Evolutionary conservation across 2,329 filamentous ascomycete species (phyloP).

Genomic region (Fusarium oligoseptatum): DNA sequence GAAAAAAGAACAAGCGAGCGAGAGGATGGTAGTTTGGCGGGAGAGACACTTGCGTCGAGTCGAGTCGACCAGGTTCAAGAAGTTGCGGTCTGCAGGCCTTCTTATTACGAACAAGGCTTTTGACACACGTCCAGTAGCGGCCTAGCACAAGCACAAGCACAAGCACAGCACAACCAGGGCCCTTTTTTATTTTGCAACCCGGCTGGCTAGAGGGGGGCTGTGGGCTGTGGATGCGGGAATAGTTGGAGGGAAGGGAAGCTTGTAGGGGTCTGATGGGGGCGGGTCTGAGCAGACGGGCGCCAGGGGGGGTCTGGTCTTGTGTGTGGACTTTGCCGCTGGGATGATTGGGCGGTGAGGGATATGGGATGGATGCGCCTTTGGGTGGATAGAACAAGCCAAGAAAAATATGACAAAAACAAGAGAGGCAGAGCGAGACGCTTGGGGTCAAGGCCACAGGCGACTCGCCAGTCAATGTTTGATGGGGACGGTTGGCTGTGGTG

Average conservation of each 20-base stretch:
- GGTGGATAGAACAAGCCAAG: slow-evolving; percentile 11
- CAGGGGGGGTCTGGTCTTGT: slow-evolving; percentile 1
- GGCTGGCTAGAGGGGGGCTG: neutral
- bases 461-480: slow-evolving; percentile 1
- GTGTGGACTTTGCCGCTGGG: slow-evolving; percentile 19
- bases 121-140: slow-evolving; percentile 1
- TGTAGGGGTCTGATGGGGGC: neutral
- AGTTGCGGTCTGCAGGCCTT: slow-evolving; percentile 48
- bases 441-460: slow-evolving; percentile 24
- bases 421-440: slow-evolving; percentile 1
- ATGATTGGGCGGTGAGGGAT: slow-evolving; percentile 46
- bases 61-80: slow-evolving; percentile 18
- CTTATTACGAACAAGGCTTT: slow-evolving; percentile 21
- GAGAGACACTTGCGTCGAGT: slow-evolving; percentile 23
- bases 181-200: neutral
- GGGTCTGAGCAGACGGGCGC: neutral
- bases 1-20: slow-evolving; percentile 37
- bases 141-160: neutral
- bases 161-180: slow-evolving; percentile 28
- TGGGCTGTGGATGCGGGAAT: slow-evolving; percentile 27
- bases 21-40: slow-evolving; percentile 20
- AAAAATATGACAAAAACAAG: neutral
- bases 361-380: slow-evolving; percentile 16
- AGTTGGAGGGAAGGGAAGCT: slow-evolving; percentile 6
- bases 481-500: slow-evolving; percentile 38